These are phyloP conservation scores for Fennellomyces sp. DNA, from an alignment of 371 early-diverging fungal species.

Conservation along the genomic window DNA sequence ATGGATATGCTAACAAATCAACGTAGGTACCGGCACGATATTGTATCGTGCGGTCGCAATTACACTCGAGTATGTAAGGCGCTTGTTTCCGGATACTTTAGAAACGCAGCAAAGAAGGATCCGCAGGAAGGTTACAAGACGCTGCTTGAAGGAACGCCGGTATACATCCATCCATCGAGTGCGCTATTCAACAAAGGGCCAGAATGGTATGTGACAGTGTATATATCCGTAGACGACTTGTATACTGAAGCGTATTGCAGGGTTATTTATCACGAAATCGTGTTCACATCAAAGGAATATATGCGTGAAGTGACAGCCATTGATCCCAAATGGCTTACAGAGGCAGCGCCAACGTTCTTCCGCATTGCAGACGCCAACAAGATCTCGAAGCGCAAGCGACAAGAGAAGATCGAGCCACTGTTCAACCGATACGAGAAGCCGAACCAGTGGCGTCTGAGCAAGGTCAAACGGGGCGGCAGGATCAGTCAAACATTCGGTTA, in stretches of 20 bases:
- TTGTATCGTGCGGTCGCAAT: slow-evolving; percentile 92
- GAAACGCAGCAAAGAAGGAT: slow-evolving; percentile 96
- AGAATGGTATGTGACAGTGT: slow-evolving; percentile 89
- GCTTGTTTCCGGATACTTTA: slow-evolving; percentile 92
- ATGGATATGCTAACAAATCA: neutral
- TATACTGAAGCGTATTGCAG: too few relatives aligned
- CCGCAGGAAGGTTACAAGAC: slow-evolving; percentile 98
- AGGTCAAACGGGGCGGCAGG: slow-evolving; percentile 72
- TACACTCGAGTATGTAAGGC: slow-evolving; percentile 89
- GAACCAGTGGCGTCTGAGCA: slow-evolving; percentile 87
- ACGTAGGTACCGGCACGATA: slow-evolving; percentile 86
- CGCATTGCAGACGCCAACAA: slow-evolving; percentile 89
- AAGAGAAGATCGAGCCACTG: slow-evolving; percentile 91
- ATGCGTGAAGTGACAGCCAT: slow-evolving; percentile 97
- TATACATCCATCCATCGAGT: slow-evolving; percentile 94
- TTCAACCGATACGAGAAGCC: slow-evolving; percentile 92
- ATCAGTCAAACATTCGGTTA: slow-evolving; percentile 82
- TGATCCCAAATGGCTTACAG: slow-evolving; percentile 97
- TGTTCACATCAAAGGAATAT: slow-evolving; percentile 97
- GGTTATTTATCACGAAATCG: slow-evolving; percentile 98
- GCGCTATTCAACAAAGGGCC: slow-evolving; percentile 95
- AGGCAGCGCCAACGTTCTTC: slow-evolving; percentile 97
- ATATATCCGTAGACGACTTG: too few relatives aligned
- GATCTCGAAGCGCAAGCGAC: slow-evolving; percentile 90
- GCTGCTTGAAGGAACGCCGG: slow-evolving; percentile 94